Evolutionary conservation across 345 rosid genomes (phyloP), one percentile per base, ranked within the genome.

Genomic region (Lepidium aucheri): DNA sequence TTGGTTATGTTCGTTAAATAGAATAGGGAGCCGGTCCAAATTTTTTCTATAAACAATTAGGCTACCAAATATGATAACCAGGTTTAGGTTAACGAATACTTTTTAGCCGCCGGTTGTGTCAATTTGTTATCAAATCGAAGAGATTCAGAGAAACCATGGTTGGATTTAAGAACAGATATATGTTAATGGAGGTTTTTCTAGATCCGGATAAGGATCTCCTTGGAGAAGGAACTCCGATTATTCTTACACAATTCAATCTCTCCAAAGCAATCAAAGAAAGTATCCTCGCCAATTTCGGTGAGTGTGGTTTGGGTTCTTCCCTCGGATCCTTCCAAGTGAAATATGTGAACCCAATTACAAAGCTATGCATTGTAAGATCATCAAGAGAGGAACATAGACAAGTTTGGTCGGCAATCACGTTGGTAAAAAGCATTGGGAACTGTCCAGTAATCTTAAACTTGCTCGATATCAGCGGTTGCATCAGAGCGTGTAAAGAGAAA

Each of bases 381-480:
- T 85, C 94, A 5, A 76, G 94, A 66, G 97, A 87, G 10, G 88
- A 85, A 14, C 77, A 85, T 59, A 85, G 80, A 74, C 83, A 79
- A 66, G 84, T 90, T 26, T 86, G 96, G 95, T 78, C 85, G 18
- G 90, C 96, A 6, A 80, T 86, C 32, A 90, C 89, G 73, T 66
- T 85, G 85, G 82, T 88, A 32, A 85, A 78, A 59, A 78, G 77
- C 59, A 78, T 88, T 4, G 90, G 82, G 5, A 83, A 84, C 68
- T 90, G 84, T 49, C 83, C 83, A 0, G 88, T 86, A 17, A 16
- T 90, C 7, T 79, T 90, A 22, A 90, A 93, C 63, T 72, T 90
- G 65, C 81, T 93, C 20, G 83, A 88, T 67, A 67, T 85, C 14
- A 86, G 86, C 46, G 96, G 94, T 52, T 85, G 85, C 24, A 75